Base-by-base conservation (phyloP, 2,329 filamentous ascomycete species). In the Fusarium aywerte region DNA sequence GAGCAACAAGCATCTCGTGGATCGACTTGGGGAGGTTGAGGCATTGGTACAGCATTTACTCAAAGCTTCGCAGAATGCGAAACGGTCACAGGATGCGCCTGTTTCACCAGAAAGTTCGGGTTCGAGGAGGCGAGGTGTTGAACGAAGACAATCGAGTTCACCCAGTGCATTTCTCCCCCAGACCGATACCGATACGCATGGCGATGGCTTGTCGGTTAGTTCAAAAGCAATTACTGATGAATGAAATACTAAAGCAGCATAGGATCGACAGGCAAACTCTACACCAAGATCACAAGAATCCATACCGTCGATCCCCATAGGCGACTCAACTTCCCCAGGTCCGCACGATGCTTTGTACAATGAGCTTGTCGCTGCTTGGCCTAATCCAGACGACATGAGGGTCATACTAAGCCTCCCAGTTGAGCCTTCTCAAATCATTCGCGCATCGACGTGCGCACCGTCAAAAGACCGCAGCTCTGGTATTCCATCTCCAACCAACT, bases 351-450 rank as follows among this genome's bases (percentile, higher is more conserved):
- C 69, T 16, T 5, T 81, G 8, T 75, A 73, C 7, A 63, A 59
- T 18, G 68, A 72, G 1, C 76, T 84, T 12, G 39, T 79, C 5
- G 70, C 70, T 9, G 74, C 68, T 1, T 83, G 81, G 78, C 82
- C 81, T 0, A 74, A 45, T 8, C 60, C 75, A 35, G n/a, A 72
- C 16, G 80, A 83, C 18, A 70, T 82, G 12, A 70, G 77, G 5
- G 42, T 76, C 12, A 79, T 84, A 16, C 53, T 75, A 4, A 69
- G 62, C 8, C 57, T 78, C 3, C 74, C 76, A 1, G 59, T 76
- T 12, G 69, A 70, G 13, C 62, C 72, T 1, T 78, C 79, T 1
- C 71, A 72, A 0, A 67, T 78, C 1, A 75, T 79, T 23, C 77
- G 82, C 23, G 75, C 77, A 11, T 58, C 75, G n/a, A 69, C 81